Base-by-base conservation (phyloP, 345 rosid genomes). In the Salix viminalis region DNA sequence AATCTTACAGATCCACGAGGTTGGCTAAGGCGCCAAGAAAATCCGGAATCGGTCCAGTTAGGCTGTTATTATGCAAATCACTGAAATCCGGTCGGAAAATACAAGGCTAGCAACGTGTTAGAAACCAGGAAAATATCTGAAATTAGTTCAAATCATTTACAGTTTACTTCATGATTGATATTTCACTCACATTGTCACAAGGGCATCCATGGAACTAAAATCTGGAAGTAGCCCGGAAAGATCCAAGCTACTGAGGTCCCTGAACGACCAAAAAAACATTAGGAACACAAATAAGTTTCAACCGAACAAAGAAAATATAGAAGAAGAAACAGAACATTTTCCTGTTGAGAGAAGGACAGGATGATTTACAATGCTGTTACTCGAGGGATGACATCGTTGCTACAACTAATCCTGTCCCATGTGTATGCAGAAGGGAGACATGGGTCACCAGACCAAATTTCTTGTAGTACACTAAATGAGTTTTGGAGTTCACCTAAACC, bases 381-480 rank as follows among this genome's bases (percentile, higher is more conserved):
- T 24, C 88, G 81, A 71, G 86, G 86, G 7, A 64, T 64, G 70
- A 74, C 73, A 72, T 30, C 83, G 54, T 71, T 6, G 44, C 76
- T 82, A 19, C 90, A 87, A 69, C 80, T 82, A 69, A 85, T 65
- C 90, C 88, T 85, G 13, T 87, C 88, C 90, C 90, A 84, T 67
- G 83, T 50, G 71, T 78, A 85, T 13, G 82, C 67, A 2, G 81
- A 69, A 26, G 90, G 88, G 36, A 87, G 87, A 64, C 88, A 87
- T 19, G 88, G 90, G 70, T 87, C 90, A n/a, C 88, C 87, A 18
- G 67, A 65, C 88, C 90, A 85, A 5, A 15, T 14, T 4, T 75
- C 80, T 28, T 64, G 44, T 13, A 81, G 68, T 39, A 37, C 72
- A 26, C 15, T 5, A 28, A 84, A 85, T 72, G 23, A 66, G 3